These are phyloP conservation scores for Tricholoma sp. DNA, from an alignment of 768 basidiomycete genomes.

Conservation along the genomic window DNA sequence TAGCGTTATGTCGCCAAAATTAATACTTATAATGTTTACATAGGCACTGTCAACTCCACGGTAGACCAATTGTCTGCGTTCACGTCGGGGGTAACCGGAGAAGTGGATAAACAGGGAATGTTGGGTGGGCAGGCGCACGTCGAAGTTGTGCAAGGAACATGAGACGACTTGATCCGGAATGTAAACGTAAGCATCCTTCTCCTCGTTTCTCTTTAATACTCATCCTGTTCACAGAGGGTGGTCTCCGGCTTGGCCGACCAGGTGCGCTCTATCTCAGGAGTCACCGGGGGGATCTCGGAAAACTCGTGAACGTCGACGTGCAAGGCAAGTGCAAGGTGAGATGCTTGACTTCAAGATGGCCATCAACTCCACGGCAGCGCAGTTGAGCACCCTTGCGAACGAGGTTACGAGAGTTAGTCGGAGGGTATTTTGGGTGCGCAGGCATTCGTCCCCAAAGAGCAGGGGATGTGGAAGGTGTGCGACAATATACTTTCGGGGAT, in stretches of 20 bases:
- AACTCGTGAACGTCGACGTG: slow-evolving; percentile 86
- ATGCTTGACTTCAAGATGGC: slow-evolving; percentile 88
- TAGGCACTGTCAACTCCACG: slow-evolving; percentile 83
- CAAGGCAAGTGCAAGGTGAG: too few relatives aligned
- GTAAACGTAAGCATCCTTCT: slow-evolving; percentile 57
- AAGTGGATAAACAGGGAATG: slow-evolving; percentile 88
- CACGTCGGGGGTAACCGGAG: slow-evolving; percentile 76
- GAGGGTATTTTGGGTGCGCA: too few relatives aligned
- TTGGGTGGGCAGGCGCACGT: slow-evolving; percentile 88
- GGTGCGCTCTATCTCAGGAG: slow-evolving; percentile 88
- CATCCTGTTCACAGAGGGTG: slow-evolving; percentile 57
- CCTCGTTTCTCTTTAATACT: not conserved
- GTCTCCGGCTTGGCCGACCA: slow-evolving; percentile 79
- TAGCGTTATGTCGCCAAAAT: not conserved
- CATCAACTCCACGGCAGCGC: slow-evolving; percentile 82
- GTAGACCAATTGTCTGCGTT: slow-evolving; percentile 86
- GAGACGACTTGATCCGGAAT: slow-evolving; percentile 83
- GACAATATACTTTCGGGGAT: not conserved
- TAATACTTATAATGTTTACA: not conserved
- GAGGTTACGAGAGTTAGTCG: slow-evolving; percentile 52
- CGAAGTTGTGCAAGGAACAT: slow-evolving; percentile 81
- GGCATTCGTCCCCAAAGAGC: slow-evolving; percentile 15
- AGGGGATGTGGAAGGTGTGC: slow-evolving; percentile 86
- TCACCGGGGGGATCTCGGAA: slow-evolving; percentile 80
- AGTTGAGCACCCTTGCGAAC: slow-evolving; percentile 66